These are phyloP conservation scores for Leccinum olivaceoglutinosum DNA, from an alignment of 1,284 basidiomycete species.

Conservation along the genomic window DNA sequence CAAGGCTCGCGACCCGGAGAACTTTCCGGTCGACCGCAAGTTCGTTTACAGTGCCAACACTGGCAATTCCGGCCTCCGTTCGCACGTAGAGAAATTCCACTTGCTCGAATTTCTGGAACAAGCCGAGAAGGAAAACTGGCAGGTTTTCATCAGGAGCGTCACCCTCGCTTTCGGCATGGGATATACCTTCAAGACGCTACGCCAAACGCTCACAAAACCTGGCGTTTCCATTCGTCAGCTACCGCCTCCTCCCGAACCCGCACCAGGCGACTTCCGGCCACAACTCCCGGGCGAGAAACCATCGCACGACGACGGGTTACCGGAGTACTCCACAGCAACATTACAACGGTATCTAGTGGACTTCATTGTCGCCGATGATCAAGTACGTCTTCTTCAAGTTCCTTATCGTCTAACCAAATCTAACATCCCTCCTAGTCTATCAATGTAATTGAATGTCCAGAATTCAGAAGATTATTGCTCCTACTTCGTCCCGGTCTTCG, in stretches of 20 bases:
- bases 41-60: background rate
- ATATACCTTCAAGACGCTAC: background rate
- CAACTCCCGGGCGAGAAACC: background rate
- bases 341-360: background rate
- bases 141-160: background rate
- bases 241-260: background rate
- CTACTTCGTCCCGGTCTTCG: background rate
- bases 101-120: background rate
- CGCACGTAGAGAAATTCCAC: background rate
- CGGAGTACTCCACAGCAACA: background rate
- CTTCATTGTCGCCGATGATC: background rate
- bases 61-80: background rate
- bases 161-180: background rate
- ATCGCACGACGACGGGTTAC: background rate
- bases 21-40: background rate
- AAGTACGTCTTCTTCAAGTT: background rate
- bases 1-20: background rate
- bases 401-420: background rate
- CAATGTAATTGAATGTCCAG: background rate
- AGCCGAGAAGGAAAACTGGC: background rate
- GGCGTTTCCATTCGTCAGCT: background rate
- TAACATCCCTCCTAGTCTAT: background rate
- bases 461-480: background rate
- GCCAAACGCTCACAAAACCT: background rate
- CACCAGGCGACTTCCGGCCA: background rate